A percentile compares a stretch with the other conserved stretches of the same genome.
These are phyloP conservation scores for Saccharomyces kudriavzevii DNA, from an alignment of 805 yeast genomes.

Conservation along the genomic window DNA sequence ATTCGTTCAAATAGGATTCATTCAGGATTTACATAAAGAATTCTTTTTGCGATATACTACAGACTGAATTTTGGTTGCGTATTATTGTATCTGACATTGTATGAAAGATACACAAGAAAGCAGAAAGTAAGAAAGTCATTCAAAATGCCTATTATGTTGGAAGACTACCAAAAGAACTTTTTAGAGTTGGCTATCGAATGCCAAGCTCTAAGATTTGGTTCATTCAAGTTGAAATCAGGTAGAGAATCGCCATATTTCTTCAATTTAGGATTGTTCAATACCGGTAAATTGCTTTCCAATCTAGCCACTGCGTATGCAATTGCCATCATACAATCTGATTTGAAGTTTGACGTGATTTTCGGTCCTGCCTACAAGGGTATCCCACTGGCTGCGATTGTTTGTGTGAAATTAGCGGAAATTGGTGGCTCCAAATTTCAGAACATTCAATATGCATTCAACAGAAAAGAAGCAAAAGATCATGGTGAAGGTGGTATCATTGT, in stretches of 20 bases:
- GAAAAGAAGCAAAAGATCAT: slow-evolving; percentile 94
- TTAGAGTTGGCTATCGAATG: slow-evolving; percentile 75
- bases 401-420: slow-evolving; percentile 84
- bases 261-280: slow-evolving; percentile 82
- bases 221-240: slow-evolving; percentile 85
- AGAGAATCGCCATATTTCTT: slow-evolving; percentile 93
- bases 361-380: slow-evolving; percentile 99
- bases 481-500: slow-evolving; percentile 97
- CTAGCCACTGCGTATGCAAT: slow-evolving; percentile 84
- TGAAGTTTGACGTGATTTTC: slow-evolving; percentile 83
- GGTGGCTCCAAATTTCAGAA: slow-evolving; percentile 70
- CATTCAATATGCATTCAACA: slow-evolving; percentile 85
- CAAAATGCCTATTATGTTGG: slow-evolving; percentile 22
- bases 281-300: slow-evolving; percentile 69
- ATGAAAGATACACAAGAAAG: neutral
- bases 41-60: neutral
- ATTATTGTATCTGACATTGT: neutral
- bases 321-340: slow-evolving; percentile 71
- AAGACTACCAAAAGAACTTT: slow-evolving; percentile 55
- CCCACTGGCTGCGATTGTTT: slow-evolving; percentile 88
- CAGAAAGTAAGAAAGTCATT: neutral
- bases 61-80: neutral
- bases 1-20: neutral
- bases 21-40: neutral
- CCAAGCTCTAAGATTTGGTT: slow-evolving; percentile 79